A percentile compares a stretch with the other conserved stretches of the same genome.
These are phyloP conservation scores for Sclerotinia subarctica DNA, from an alignment of 2,329 filamentous ascomycete species.

Conservation along the genomic window DNA sequence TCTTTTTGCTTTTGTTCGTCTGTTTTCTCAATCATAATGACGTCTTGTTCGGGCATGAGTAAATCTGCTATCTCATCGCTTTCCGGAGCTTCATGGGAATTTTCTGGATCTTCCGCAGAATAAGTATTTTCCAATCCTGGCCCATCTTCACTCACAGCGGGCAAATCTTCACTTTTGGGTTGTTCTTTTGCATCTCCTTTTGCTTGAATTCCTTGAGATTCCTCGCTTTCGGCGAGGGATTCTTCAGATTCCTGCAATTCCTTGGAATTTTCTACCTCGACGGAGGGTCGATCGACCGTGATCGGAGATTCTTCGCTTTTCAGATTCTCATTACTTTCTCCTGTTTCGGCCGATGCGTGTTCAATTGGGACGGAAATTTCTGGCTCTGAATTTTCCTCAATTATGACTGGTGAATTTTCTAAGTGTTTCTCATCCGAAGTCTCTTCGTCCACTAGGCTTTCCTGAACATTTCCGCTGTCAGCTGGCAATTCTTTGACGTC, in stretches of 20 bases:
- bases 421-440: not conserved
- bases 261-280: not conserved
- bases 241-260: not conserved
- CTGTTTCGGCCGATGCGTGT: not conserved
- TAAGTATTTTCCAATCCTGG: not conserved
- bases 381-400: not conserved
- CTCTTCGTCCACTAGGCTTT: not conserved
- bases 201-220: not conserved
- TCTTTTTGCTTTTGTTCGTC: not conserved
- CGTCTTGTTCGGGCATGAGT: conserved; percentile 12
- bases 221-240: not conserved
- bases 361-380: not conserved
- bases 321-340: not conserved
- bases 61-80: conserved; percentile 9
- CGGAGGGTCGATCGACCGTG: not conserved
- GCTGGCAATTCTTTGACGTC: not conserved
- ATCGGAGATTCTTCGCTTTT: not conserved
- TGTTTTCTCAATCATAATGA: no score
- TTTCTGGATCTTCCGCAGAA: not conserved
- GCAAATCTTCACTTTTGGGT: not conserved
- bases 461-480: not conserved
- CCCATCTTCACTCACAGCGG: not conserved
- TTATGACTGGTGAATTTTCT: not conserved
- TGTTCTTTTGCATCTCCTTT: not conserved
- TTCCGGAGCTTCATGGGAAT: not conserved